A percentile compares a stretch with the other conserved stretches of the same genome.
Evolutionary conservation across 192 early-diverging fungal genomes (phyloP).

Genomic region (Dissophora globulifera): DNA sequence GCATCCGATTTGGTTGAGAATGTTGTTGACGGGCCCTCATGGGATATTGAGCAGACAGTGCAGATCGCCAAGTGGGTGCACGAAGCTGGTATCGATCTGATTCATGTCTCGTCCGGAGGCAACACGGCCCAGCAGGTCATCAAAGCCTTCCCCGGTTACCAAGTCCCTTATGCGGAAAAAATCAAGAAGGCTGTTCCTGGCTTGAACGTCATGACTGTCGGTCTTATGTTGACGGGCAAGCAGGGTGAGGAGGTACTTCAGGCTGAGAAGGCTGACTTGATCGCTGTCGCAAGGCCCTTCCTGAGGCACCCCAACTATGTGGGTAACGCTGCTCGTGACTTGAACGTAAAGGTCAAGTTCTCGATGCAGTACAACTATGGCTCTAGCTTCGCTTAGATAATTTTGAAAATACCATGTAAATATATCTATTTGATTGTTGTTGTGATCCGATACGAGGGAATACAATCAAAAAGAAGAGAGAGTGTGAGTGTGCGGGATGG

Average conservation of each 20-base stretch:
- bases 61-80: slow-evolving; percentile 67
- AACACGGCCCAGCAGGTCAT: slow-evolving; percentile 66
- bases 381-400: too few species aligned
- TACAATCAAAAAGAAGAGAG: too few species aligned
- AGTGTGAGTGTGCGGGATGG: too few species aligned
- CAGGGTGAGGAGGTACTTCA: slow-evolving; percentile 79
- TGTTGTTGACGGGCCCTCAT: slow-evolving; percentile 63
- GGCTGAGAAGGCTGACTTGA: slow-evolving; percentile 72
- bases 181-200: slow-evolving; percentile 68
- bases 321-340: slow-evolving; percentile 68
- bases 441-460: too few species aligned
- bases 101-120: slow-evolving; percentile 87
- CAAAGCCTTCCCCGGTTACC: slow-evolving; percentile 62
- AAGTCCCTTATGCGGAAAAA: slow-evolving; percentile 75
- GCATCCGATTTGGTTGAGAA: slow-evolving; percentile 74
- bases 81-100: slow-evolving; percentile 81
- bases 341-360: slow-evolving; percentile 71
- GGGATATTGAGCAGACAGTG: slow-evolving; percentile 81
- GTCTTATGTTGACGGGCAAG: slow-evolving; percentile 69
- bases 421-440: too few species aligned
- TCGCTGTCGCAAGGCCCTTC: slow-evolving; percentile 76
- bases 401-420: too few species aligned
- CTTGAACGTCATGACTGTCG: slow-evolving; percentile 73
- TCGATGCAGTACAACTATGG: slow-evolving; percentile 81
- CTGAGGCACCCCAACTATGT: slow-evolving; percentile 78